phyloP scores from a whole-genome alignment of 345 rosid genomes.

The Geranium brycei region DNA sequence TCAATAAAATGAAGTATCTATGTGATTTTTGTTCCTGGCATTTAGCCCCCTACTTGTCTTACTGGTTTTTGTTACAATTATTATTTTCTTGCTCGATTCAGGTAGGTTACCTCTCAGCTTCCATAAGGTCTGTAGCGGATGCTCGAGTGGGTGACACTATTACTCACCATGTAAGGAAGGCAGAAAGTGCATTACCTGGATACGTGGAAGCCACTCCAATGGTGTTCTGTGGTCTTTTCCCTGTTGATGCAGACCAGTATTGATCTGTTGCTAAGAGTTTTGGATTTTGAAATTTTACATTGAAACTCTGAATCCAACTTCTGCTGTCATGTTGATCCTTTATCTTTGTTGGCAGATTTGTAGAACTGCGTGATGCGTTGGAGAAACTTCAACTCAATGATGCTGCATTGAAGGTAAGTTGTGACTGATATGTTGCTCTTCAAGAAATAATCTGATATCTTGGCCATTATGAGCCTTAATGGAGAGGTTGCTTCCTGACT shows the following conservation, averaged over 20 bases:
- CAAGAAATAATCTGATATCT: background rate
- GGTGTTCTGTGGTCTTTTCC: constrained; percentile 98
- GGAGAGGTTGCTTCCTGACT: too few relatives aligned
- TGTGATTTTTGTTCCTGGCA: too few relatives aligned
- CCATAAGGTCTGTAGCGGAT: constrained; percentile 91
- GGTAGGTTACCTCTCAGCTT: constrained; percentile 97
- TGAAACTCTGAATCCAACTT: constrained; percentile 7
- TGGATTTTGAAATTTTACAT: constrained; percentile 2
- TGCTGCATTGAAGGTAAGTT: constrained; percentile 80
- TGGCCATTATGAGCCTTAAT: background rate
- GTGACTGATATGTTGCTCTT: background rate
- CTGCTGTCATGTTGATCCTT: constrained; percentile 11
- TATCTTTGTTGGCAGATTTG: constrained; percentile 41
- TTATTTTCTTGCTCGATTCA: constrained; percentile 15
- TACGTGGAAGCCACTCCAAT: constrained; percentile 96
- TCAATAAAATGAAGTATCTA: background rate
- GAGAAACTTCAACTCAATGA: constrained; percentile 95
- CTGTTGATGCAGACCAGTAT: constrained; percentile 98
- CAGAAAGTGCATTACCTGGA: constrained; percentile 74
- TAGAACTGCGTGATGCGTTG: constrained; percentile 92
- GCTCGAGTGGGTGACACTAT: constrained; percentile 97
- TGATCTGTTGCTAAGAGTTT: constrained; percentile 14
- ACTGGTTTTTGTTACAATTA: background rate
- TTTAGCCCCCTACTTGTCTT: background rate
- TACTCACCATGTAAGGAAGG: constrained; percentile 54